phyloP scores from a whole-genome alignment of 2,329 filamentous ascomycete species.

The Verticillium albo-atrum region DNA sequence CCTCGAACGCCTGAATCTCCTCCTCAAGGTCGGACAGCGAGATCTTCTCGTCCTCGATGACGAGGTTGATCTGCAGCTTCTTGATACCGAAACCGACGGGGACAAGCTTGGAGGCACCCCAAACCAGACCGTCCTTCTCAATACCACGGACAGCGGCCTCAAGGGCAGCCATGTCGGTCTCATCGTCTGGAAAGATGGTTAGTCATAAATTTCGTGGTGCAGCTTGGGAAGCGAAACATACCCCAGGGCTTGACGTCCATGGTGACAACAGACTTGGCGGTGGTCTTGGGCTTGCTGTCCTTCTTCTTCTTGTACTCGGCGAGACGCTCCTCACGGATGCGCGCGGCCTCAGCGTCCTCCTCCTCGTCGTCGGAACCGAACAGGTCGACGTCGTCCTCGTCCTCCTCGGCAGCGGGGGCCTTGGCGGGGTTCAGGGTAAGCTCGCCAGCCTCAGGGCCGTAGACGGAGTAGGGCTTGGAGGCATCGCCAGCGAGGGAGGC shows the following conservation, averaged over 20 bases:
- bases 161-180: conserved; percentile 84
- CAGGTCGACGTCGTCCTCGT: conserved; percentile 86
- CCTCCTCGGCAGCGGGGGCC: conserved; percentile 65
- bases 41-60: conserved; percentile 96
- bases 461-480: conserved; percentile 81
- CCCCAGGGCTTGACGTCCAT: conserved; percentile 98
- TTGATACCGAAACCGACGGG: conserved; percentile 95
- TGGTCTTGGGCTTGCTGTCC: conserved; percentile 84
- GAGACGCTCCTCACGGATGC: conserved; percentile 82
- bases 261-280: conserved; percentile 94
- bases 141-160: conserved; percentile 78
- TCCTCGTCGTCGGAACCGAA: conserved; percentile 94
- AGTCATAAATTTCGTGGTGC: conserved; percentile 14
- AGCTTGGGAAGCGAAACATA: conserved; percentile 46
- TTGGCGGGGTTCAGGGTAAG: conserved; percentile 82
- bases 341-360: conserved; percentile 82
- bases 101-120: conserved; percentile 88
- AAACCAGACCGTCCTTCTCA: conserved; percentile 89
- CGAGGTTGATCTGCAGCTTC: conserved; percentile 98
- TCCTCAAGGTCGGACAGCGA: conserved; percentile 83
- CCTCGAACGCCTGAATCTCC: conserved; percentile 78
- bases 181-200: conserved; percentile 59
- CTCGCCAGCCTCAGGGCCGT: conserved; percentile 79
- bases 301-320: conserved; percentile 97
- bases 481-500: conserved; percentile 85